Evolutionary conservation across 371 early-diverging fungal species (phyloP).

Genomic region (Basidiobolus meristosporus): DNA sequence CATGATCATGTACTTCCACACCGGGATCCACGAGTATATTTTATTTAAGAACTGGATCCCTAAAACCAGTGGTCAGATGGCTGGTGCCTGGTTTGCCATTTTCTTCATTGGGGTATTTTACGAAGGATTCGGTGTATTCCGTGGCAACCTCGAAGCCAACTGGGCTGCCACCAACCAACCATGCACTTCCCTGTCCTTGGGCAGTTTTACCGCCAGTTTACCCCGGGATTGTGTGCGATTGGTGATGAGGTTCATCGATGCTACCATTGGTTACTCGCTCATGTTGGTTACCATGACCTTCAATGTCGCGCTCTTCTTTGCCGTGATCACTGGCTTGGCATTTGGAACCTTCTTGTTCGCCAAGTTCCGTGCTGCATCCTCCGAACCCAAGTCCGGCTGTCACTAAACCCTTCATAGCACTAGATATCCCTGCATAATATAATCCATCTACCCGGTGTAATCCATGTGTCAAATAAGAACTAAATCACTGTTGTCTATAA

Average conservation of each 20-base stretch:
- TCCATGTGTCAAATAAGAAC: too few relatives aligned
- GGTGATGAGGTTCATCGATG: slow-evolving; percentile 13
- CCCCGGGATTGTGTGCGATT: slow-evolving; percentile 6
- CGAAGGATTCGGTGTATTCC: slow-evolving; percentile 11
- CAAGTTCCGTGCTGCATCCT: slow-evolving; percentile 5
- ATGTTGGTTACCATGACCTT: slow-evolving; percentile 51
- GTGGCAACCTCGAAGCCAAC: slow-evolving; percentile 9
- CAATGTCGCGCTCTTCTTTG: slow-evolving; percentile 36
- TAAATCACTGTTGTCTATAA: too few relatives aligned
- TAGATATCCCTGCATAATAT: too few relatives aligned
- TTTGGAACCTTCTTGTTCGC: slow-evolving; percentile 26
- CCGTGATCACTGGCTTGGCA: slow-evolving; percentile 25
- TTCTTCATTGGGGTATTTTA: slow-evolving; percentile 15
- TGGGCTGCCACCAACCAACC: slow-evolving; percentile 7
- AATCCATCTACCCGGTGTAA: too few relatives aligned
- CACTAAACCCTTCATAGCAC: too few relatives aligned
- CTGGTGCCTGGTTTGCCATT: slow-evolving; percentile 16
- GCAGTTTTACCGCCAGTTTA: not conserved
- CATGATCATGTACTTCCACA: slow-evolving; percentile 50
- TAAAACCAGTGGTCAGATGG: slow-evolving; percentile 9
- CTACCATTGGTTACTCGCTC: slow-evolving; percentile 21
- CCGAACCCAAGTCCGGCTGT: too few relatives aligned
- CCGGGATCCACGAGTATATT: slow-evolving; percentile 20
- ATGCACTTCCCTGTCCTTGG: not conserved
- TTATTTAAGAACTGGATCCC: slow-evolving; percentile 24